Percentiles rank a stretch among this genome's conserved stretches.
These are phyloP conservation scores for Pythium dissotocum DNA, from an alignment of 352 stramenopile genomes.

Conservation along the genomic window DNA sequence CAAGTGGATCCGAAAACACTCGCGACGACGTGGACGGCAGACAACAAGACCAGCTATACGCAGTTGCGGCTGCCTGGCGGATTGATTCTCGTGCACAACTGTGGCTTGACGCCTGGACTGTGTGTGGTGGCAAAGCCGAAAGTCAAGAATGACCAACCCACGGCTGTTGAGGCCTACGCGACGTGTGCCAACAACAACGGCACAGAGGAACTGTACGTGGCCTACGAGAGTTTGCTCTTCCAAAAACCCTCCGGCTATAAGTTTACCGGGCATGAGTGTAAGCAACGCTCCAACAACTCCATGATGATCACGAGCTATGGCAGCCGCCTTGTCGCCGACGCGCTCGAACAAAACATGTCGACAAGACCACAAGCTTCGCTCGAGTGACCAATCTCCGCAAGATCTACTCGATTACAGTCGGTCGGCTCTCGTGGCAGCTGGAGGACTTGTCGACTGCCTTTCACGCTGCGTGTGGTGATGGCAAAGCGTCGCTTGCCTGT, in stretches of 20 bases:
- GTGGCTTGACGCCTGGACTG: neutral
- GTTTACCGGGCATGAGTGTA: neutral
- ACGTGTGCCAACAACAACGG: conserved; percentile 1
- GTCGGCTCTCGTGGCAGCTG: conserved; percentile 19
- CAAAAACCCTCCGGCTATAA: too few species aligned
- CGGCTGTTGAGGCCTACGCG: neutral
- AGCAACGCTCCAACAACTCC: neutral
- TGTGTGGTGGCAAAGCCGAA: neutral
- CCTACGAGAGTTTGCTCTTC: too few species aligned
- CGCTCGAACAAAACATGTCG: conserved; percentile 1
- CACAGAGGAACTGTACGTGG: neutral
- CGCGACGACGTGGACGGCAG: neutral
- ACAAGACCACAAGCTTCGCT: neutral
- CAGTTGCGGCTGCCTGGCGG: neutral
- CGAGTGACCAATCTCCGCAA: conserved; percentile 25
- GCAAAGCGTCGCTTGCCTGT: neutral
- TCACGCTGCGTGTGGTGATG: conserved; percentile 9
- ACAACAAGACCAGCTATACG: conserved; percentile 9
- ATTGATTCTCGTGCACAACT: neutral
- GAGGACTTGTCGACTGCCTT: conserved; percentile 15
- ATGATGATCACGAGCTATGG: neutral
- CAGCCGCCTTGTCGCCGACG: conserved; percentile 13
- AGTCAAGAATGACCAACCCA: neutral
- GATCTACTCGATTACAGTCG: conserved; percentile 26
- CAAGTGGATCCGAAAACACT: conserved; percentile 9